phyloP scores from a whole-genome alignment of 306 rosid species.

The Comarum palustre region DNA sequence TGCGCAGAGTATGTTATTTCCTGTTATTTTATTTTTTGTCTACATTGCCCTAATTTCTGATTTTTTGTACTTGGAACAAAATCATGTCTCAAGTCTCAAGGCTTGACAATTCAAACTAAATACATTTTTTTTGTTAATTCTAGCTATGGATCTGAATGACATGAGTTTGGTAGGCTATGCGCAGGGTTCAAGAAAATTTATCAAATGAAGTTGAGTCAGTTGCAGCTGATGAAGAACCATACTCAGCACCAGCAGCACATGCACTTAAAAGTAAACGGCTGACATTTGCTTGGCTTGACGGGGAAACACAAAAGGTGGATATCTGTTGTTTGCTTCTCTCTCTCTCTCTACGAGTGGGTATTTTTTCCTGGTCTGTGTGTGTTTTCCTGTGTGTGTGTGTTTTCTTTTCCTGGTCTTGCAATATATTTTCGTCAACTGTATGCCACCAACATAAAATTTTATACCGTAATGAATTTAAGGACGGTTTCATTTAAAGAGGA shows the following conservation, averaged over 20 bases:
- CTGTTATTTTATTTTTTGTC: slow-evolving; percentile 25
- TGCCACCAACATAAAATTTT: background rate
- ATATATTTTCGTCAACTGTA: background rate
- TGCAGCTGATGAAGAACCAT: slow-evolving; percentile 42
- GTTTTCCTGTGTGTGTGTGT: no score
- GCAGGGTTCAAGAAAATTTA: slow-evolving; percentile 71
- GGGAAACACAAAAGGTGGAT: slow-evolving; percentile 78
- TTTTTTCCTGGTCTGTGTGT: no score
- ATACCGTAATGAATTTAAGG: background rate
- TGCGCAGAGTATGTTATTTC: slow-evolving; percentile 72
- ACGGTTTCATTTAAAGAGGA: background rate
- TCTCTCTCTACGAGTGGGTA: no score
- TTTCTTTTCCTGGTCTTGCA: slow-evolving; percentile 3
- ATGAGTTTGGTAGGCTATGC: slow-evolving; percentile 56
- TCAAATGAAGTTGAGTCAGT: slow-evolving; percentile 41
- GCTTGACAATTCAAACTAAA: background rate
- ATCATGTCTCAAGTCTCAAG: background rate
- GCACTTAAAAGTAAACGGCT: slow-evolving; percentile 58
- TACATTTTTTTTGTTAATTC: background rate
- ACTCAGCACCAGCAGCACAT: slow-evolving; percentile 49
- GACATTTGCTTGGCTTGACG: slow-evolving; percentile 93
- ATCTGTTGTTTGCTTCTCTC: slow-evolving; percentile 11
- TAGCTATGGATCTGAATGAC: slow-evolving; percentile 39
- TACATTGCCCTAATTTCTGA: background rate
- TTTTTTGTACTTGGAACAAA: background rate